phyloP scores from a whole-genome alignment of 345 rosid species.

The Barbarea vulgaris region DNA sequence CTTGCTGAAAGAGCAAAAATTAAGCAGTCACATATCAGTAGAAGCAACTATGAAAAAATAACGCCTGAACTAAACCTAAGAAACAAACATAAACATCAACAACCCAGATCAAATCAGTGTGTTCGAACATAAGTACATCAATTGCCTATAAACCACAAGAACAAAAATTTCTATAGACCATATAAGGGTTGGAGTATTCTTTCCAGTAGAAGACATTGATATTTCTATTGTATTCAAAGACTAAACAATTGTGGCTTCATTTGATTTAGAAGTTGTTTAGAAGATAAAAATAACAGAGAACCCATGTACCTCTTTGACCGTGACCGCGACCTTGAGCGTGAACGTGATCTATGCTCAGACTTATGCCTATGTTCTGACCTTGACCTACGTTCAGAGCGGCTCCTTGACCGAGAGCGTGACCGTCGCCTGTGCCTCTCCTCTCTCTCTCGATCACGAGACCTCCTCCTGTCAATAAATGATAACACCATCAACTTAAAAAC shows the following conservation, averaged over 20 bases:
- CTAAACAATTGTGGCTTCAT: not conserved
- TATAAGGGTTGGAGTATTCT: not conserved
- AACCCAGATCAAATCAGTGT: not conserved
- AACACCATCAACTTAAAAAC: slow-evolving; percentile 18
- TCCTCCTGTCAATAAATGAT: slow-evolving; percentile 44
- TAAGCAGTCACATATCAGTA: slow-evolving; percentile 27
- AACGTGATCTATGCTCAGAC: slow-evolving; percentile 50
- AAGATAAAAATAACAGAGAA: not conserved
- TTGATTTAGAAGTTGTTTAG: not conserved
- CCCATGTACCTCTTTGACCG: slow-evolving; percentile 81
- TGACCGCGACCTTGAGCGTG: slow-evolving; percentile 61
- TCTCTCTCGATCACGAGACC: slow-evolving; percentile 72
- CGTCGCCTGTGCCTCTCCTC: slow-evolving; percentile 66
- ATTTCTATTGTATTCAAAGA: not conserved
- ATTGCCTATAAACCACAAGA: slow-evolving; percentile 1
- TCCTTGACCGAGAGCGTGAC: slow-evolving; percentile 63
- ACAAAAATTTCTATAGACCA: not conserved
- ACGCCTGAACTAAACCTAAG: slow-evolving; percentile 5
- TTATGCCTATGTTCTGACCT: slow-evolving; percentile 49
- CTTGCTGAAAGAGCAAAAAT: slow-evolving; percentile 62
- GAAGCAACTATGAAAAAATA: not conserved
- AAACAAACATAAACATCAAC: slow-evolving; percentile 16
- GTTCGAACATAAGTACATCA: slow-evolving; percentile 6
- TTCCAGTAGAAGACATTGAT: not conserved
- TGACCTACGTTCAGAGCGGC: slow-evolving; percentile 75